Base-by-base conservation (phyloP, 768 basidiomycete species). In the Kwoniella botswanensis region DNA sequence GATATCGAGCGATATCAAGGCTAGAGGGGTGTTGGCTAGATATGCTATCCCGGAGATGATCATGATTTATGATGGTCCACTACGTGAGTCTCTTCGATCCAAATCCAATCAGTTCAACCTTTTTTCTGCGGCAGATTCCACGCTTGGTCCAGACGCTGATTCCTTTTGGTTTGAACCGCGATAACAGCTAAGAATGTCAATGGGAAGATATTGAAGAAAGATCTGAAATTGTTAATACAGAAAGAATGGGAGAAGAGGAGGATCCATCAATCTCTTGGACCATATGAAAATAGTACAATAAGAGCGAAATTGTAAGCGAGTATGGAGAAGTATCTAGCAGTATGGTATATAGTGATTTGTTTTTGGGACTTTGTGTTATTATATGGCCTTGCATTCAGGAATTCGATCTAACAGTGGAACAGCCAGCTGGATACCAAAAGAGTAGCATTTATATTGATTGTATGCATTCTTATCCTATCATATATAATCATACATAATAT, bases 141-240 rank as follows among this genome's bases (percentile, higher is more conserved):
- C 24, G 24, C 24, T 26, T 26, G 24, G 24, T 26, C 13, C 11
- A 17, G 26, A 50, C 41, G 41, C 42, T 44, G 41, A 56, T 57
- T 35, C 44, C 35, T 9, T 17, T 46, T 15, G 13, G 2, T 17
- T 7, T 18, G 59, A 21, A 24, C 0, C 18, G 41, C 55, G 9
- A 22, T n/a, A 1, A 11, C 55, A 78, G 79, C 77, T 13, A 71
- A 73, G 21, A 81, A 81, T 42, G 74, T 74, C 3, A 81, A 78
- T 71, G 79, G 79, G 4, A 81, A 81, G 60, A 62, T 81, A 3
- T 70, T 81, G 59, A 81, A 81, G 71, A 72, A 69, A 46, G 76
- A 79, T 63, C 52, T 81, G 15, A 77, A 72, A 57, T 67, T 70
- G 4, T 43, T 67, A 2, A 43, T 77, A 10, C 55, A 71, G 11